These are phyloP conservation scores for Periconia macrospinosa DNA, from an alignment of 2,329 filamentous ascomycete genomes.

Conservation along the genomic window DNA sequence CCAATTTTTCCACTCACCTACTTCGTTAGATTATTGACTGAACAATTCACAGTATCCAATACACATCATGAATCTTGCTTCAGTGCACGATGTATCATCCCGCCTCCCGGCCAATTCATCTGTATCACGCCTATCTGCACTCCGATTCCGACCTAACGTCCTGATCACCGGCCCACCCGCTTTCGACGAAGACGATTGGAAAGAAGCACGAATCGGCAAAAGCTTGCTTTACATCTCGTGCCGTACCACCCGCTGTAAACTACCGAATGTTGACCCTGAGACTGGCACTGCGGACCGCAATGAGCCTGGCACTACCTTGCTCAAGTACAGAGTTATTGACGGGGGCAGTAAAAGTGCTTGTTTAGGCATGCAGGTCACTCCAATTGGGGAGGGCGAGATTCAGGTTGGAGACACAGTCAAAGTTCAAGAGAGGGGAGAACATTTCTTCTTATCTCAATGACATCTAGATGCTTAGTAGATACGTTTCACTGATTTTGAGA, in stretches of 20 bases:
- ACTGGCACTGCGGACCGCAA: slow-evolving; percentile 58
- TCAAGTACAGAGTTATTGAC: slow-evolving; percentile 63
- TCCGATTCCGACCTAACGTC: slow-evolving; percentile 73
- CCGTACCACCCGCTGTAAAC: slow-evolving; percentile 69
- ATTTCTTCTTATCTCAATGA: slow-evolving; percentile 12
- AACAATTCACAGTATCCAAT: slow-evolving; percentile 63
- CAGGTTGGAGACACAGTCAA: slow-evolving; percentile 37
- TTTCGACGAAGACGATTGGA: slow-evolving; percentile 74
- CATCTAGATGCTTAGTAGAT: background rate
- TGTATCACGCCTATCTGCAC: slow-evolving; percentile 59
- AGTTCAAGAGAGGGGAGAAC: slow-evolving; percentile 35
- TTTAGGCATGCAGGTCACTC: slow-evolving; percentile 68
- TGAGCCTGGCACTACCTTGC: slow-evolving; percentile 62
- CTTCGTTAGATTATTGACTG: background rate
- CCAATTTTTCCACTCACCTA: background rate
- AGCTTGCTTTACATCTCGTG: slow-evolving; percentile 59
- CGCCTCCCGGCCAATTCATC: slow-evolving; percentile 58
- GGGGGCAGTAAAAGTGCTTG: slow-evolving; percentile 62
- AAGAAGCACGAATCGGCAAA: slow-evolving; percentile 54
- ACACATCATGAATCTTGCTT: slow-evolving; percentile 67
- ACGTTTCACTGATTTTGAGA: too few species aligned
- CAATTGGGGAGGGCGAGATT: slow-evolving; percentile 40
- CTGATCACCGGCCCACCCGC: slow-evolving; percentile 65
- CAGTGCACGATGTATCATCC: slow-evolving; percentile 62
- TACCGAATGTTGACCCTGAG: slow-evolving; percentile 69